These are phyloP conservation scores for Xerocomellus chrysenteron DNA, from an alignment of 768 basidiomycete species.

Conservation along the genomic window DNA sequence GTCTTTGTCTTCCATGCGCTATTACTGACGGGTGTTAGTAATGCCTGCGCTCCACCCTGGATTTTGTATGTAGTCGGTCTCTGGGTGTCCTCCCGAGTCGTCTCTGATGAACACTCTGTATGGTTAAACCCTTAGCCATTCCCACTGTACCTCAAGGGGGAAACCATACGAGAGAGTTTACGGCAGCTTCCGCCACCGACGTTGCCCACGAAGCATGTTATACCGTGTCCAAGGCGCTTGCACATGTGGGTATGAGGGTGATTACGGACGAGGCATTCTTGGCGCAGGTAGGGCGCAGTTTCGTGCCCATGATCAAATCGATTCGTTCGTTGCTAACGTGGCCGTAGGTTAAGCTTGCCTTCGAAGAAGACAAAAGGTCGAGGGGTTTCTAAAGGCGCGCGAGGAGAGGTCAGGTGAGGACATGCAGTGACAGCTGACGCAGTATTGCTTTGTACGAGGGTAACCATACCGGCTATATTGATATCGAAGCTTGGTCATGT, in stretches of 20 bases:
- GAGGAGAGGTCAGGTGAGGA: neutral
- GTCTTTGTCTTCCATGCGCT: neutral
- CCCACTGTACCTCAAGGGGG: conserved; percentile 71
- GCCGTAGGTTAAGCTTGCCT: conserved; percentile 47
- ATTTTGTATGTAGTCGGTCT: conserved; percentile 38
- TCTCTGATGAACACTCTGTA: neutral
- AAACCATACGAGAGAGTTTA: conserved; percentile 74
- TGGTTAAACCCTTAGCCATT: conserved; percentile 51
- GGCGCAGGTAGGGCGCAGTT: conserved; percentile 42
- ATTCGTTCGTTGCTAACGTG: neutral
- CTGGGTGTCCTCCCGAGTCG: neutral
- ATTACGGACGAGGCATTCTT: conserved; percentile 68
- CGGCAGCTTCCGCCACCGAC: conserved; percentile 57
- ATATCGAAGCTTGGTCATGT: neutral
- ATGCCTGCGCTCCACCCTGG: conserved; percentile 74
- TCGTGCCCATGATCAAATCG: neutral
- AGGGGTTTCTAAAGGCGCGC: conserved; percentile 3
- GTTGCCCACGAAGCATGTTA: conserved; percentile 67
- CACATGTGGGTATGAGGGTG: conserved; percentile 65
- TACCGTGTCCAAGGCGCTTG: conserved; percentile 68
- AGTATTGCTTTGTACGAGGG: neutral
- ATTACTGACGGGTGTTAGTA: conserved; percentile 30
- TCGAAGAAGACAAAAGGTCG: conserved; percentile 43
- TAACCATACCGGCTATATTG: neutral
- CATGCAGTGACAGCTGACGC: neutral